Conservation (phyloP, 805 yeast genomes). For the Barnettozyma populi region DNA sequence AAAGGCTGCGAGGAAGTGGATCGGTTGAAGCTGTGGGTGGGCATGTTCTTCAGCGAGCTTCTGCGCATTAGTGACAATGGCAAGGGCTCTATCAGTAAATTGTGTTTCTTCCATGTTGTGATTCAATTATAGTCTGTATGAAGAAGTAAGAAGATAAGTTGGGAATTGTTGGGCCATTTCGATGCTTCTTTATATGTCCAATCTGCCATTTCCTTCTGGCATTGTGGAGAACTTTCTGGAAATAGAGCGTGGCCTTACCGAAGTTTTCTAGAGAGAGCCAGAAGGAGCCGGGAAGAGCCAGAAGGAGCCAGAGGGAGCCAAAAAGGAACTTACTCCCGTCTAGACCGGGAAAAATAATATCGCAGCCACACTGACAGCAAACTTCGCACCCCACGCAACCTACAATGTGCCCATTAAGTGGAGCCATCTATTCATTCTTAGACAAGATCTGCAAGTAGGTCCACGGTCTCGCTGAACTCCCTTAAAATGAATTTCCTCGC, state of each 20-base stretch:
- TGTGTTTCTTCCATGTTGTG: constrained; percentile 48
- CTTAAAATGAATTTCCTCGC: not conserved
- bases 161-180: not conserved
- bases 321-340: not conserved
- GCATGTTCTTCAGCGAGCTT: constrained; percentile 79
- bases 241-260: constrained; percentile 1
- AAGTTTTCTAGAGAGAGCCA: not conserved
- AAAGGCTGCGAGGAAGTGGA: constrained; percentile 90
- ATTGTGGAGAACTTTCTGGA: constrained; percentile 5
- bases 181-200: not conserved
- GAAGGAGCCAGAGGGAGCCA: not conserved
- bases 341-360: not conserved
- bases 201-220: not conserved
- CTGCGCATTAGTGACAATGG: constrained; percentile 71
- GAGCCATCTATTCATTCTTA: not conserved
- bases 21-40: constrained; percentile 79
- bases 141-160: not conserved
- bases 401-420: not conserved
- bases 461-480: not conserved
- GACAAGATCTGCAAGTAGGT: not conserved
- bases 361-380: not conserved
- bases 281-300: constrained; percentile 3
- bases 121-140: not conserved
- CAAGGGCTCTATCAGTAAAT: constrained; percentile 91
- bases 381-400: not conserved